A percentile compares a stretch with the other conserved stretches of the same genome.
Evolutionary conservation across 495 filamentous ascomycete genomes (phyloP).

Genomic region (Paragyromitra xinjiangensis): DNA sequence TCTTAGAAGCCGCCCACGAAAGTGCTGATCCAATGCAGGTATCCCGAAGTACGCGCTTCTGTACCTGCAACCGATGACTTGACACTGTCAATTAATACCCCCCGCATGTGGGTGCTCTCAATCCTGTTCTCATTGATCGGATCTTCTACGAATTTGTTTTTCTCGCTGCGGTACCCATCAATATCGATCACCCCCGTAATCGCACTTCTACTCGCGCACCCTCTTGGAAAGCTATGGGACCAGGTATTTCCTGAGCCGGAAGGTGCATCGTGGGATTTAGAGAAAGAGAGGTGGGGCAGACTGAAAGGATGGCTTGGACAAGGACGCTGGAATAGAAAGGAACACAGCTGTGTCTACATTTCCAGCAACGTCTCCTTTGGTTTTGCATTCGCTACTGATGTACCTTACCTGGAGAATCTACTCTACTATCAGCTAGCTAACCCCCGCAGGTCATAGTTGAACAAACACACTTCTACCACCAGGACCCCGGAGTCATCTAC

Average conservation of each 20-base stretch:
- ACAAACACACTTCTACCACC: constrained; percentile 86
- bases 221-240: constrained; percentile 81
- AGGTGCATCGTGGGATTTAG: constrained; percentile 7
- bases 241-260: constrained; percentile 61
- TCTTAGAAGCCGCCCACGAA: no score
- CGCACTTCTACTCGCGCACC: constrained; percentile 81
- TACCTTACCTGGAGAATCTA: constrained; percentile 27
- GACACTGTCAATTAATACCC: constrained; percentile 80
- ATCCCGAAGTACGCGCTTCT: constrained; percentile 79
- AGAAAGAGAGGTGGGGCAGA: constrained; percentile 58
- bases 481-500: constrained; percentile 75
- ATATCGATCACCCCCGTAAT: constrained; percentile 87
- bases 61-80: constrained; percentile 77
- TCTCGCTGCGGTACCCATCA: constrained; percentile 83
- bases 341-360: constrained; percentile 86
- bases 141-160: constrained; percentile 84
- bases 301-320: constrained; percentile 78
- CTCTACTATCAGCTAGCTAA: constrained; percentile 3
- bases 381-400: constrained; percentile 84
- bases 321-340: constrained; percentile 84
- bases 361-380: constrained; percentile 92
- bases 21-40: constrained; percentile 49
- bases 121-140: constrained; percentile 80
- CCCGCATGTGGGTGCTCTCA: constrained; percentile 85
- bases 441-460: constrained; percentile 74